phyloP scores from a whole-genome alignment of 2,329 filamentous ascomycete species.

The Fusarium nodosum region DNA sequence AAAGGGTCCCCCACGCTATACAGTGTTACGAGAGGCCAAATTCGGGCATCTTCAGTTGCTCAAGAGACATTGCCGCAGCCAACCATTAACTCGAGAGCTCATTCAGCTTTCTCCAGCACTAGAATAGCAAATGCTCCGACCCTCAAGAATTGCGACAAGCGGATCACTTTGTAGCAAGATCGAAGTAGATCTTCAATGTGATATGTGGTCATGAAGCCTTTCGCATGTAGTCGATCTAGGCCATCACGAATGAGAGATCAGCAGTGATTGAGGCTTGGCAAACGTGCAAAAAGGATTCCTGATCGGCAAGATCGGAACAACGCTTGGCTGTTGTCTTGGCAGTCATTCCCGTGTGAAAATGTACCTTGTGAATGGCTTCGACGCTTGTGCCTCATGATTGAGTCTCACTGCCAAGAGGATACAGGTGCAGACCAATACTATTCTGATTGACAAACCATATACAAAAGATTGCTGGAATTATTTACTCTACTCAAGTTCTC shows the following conservation, averaged over 20 bases:
- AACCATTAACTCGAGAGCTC: neutral
- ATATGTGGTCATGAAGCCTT: neutral
- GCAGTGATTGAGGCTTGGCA: slow-evolving; percentile 10
- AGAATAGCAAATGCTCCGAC: neutral
- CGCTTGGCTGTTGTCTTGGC: slow-evolving; percentile 18
- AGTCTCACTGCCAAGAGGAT: slow-evolving; percentile 16
- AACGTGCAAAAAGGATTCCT: slow-evolving; percentile 16
- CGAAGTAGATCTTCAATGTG: neutral
- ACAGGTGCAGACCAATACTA: neutral
- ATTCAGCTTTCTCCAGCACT: neutral
- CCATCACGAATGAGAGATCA: slow-evolving; percentile 21
- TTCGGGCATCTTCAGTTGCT: neutral
- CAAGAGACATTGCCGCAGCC: neutral
- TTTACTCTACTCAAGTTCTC: neutral
- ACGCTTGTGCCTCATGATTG: neutral
- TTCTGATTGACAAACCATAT: slow-evolving; percentile 12
- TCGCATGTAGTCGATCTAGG: neutral
- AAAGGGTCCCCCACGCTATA: neutral
- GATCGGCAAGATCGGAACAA: slow-evolving; percentile 30
- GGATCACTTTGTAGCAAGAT: neutral
- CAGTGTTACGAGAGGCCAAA: neutral
- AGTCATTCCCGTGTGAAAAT: slow-evolving; percentile 13
- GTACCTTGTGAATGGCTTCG: neutral
- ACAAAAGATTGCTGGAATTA: slow-evolving; percentile 23
- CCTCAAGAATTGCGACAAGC: neutral